phyloP scores from a whole-genome alignment of 257 asterid species.

The Nicotiana tomentosiformis region DNA sequence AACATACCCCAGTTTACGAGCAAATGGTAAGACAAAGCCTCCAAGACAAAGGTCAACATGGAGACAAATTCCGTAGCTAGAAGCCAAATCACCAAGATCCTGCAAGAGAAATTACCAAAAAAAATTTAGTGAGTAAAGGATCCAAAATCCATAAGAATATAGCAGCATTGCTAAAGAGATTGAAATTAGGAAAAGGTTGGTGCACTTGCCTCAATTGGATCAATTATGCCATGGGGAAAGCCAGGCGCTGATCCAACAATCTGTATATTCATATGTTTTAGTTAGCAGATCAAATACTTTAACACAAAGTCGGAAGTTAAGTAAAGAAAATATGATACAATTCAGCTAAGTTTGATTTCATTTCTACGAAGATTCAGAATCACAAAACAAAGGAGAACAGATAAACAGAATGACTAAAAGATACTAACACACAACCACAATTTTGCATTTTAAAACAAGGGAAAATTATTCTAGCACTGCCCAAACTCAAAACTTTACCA shows the following conservation, averaged over 20 bases:
- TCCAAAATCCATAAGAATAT: background rate
- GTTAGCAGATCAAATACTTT: background rate
- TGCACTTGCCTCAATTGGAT: slow-evolving; percentile 85
- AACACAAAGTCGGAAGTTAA: background rate
- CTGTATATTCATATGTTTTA: slow-evolving; percentile 36
- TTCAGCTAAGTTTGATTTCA: background rate
- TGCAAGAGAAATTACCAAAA: slow-evolving; percentile 23
- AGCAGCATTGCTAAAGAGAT: background rate
- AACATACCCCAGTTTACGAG: slow-evolving; percentile 94
- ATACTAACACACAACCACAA: background rate
- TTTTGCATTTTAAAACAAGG: background rate
- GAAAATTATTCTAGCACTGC: background rate
- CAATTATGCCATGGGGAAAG: slow-evolving; percentile 98
- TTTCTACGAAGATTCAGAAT: background rate
- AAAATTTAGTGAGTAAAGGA: background rate
- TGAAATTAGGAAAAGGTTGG: background rate
- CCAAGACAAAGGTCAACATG: slow-evolving; percentile 99
- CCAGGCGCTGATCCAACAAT: slow-evolving; percentile 99
- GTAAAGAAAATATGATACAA: background rate
- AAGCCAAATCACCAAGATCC: slow-evolving; percentile 94
- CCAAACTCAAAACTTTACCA: slow-evolving; percentile 38
- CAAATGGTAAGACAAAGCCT: slow-evolving; percentile 96
- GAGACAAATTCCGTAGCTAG: slow-evolving; percentile 56
- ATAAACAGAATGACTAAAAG: background rate
- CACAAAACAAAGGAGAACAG: background rate